Conservation (phyloP, 2,329 filamentous ascomycete species). For the Curvularia verruculosa region DNA sequence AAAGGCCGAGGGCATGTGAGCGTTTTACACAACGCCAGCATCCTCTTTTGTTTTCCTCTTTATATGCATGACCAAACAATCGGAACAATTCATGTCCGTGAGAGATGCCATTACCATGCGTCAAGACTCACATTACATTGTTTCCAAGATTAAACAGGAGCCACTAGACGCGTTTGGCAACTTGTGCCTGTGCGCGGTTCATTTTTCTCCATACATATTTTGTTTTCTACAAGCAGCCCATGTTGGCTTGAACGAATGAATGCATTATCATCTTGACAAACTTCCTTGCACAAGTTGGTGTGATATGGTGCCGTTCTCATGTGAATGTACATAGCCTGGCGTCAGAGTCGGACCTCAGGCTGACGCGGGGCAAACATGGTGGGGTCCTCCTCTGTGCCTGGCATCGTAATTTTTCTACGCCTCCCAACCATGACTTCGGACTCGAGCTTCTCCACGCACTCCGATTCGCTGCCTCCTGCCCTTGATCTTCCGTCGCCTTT, state of each 20-base stretch:
- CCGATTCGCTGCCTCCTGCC: slow-evolving; percentile 10
- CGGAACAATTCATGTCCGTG: slow-evolving; percentile 49
- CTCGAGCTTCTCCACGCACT: slow-evolving; percentile 14
- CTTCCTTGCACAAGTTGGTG: background rate
- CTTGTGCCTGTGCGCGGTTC: slow-evolving; percentile 40
- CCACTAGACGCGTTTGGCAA: slow-evolving; percentile 44
- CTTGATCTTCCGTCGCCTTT: slow-evolving; percentile 8
- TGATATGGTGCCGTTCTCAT: background rate
- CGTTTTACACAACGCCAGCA: background rate
- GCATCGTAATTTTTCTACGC: slow-evolving; percentile 13
- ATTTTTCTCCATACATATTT: slow-evolving; percentile 34
- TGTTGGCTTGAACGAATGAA: background rate
- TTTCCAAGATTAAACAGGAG: slow-evolving; percentile 43
- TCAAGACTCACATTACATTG: slow-evolving; percentile 47
- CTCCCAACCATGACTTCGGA: slow-evolving; percentile 14
- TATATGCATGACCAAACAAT: background rate
- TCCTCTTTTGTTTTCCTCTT: background rate
- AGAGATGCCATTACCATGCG: slow-evolving; percentile 45
- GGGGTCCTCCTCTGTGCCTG: slow-evolving; percentile 9
- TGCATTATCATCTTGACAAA: background rate
- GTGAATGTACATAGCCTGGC: background rate
- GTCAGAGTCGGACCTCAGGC: background rate
- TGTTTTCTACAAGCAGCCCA: background rate
- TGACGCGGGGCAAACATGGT: slow-evolving; percentile 3
- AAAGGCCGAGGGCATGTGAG: slow-evolving; percentile 41